Evolutionary conservation across 2,329 filamentous ascomycete genomes (phyloP), one percentile per base, ranked within the genome.

Genomic region (Drechmeria coniospora): DNA sequence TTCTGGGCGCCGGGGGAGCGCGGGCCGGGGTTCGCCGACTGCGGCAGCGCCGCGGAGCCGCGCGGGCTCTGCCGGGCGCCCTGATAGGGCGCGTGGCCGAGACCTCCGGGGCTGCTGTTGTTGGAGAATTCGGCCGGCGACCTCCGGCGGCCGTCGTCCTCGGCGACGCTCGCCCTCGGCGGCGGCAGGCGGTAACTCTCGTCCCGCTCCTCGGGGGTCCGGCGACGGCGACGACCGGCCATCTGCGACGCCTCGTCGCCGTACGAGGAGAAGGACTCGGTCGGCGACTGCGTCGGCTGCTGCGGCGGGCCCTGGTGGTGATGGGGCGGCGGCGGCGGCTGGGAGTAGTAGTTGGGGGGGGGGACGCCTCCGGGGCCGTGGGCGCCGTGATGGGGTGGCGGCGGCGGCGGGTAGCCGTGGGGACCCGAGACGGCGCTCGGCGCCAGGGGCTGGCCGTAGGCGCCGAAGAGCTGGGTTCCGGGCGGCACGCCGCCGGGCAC

Each of bases 401-500:
- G 34, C 18, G 32, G 25, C 9, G 26, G 26, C 15, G 30, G 30
- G 23, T 33, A 40, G 8, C 40, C 35, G 32, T 45, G 42, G 21
- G 42, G 34, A 8, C 35, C 26, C 13, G 44, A 44, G n/a, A 45
- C 38, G 11, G 45, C 33, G 23, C 40, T 46, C 13, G 44, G 49
- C n/a, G 53, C 53, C 23, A 72, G 39, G 13, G 67, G 67, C 35
- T 72, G 65, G 8, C 67, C 67, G 36, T 69, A 71, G 0, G 66
- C 64, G 14, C 67, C 67, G 37, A 60, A 72, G 6, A 72, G 50
- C 31, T 60, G 65, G 2, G 65, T 68, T 2, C 67, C 65, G 2
- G 65, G 64, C 2, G 66, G 63, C 2, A 71, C 61, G 10, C 63
- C 65, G n/a, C 65, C 65, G n/a, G 61, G 60, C 5, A 72, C 52